phyloP scores from a whole-genome alignment of 305 asterid species.

The Coffea humblotiana region DNA sequence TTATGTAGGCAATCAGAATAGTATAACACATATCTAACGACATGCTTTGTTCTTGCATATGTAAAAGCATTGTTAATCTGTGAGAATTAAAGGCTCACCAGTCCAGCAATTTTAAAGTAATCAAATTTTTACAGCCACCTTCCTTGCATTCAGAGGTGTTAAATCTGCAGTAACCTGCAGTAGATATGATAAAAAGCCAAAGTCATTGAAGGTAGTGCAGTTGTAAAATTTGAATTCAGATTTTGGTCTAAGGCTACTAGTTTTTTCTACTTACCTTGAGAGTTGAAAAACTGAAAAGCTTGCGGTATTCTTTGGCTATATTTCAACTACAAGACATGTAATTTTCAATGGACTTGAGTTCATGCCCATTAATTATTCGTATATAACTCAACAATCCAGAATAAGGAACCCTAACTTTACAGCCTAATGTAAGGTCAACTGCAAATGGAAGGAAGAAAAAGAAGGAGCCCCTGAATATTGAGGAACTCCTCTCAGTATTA shows the following conservation, averaged over 20 bases:
- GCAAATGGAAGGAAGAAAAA: not conserved
- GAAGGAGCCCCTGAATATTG: not conserved
- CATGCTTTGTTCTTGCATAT: not conserved
- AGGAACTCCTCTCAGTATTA: not conserved
- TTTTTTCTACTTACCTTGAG: not conserved
- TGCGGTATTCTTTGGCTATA: not conserved
- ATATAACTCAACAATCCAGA: not conserved
- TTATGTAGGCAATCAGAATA: no score
- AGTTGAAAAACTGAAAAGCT: not conserved
- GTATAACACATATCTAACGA: not conserved
- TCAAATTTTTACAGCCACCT: conserved; percentile 90
- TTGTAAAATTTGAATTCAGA: no score
- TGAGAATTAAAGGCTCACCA: conserved; percentile 41
- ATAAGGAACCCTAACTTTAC: not conserved
- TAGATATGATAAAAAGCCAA: not conserved
- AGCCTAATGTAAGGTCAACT: no score
- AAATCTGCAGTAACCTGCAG: conserved; percentile 87
- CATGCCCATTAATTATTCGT: not conserved
- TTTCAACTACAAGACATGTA: not conserved
- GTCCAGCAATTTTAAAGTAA: conserved; percentile 74
- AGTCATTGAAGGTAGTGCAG: not conserved
- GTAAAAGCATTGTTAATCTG: not conserved
- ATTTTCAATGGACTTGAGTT: not conserved
- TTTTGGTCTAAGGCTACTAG: no score
- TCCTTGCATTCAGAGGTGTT: conserved; percentile 68